Percentiles rank a stretch among this genome's conserved stretches.
Conservation (phyloP, 2,329 filamentous ascomycete genomes). For the Tolypocladium endophyticum region DNA sequence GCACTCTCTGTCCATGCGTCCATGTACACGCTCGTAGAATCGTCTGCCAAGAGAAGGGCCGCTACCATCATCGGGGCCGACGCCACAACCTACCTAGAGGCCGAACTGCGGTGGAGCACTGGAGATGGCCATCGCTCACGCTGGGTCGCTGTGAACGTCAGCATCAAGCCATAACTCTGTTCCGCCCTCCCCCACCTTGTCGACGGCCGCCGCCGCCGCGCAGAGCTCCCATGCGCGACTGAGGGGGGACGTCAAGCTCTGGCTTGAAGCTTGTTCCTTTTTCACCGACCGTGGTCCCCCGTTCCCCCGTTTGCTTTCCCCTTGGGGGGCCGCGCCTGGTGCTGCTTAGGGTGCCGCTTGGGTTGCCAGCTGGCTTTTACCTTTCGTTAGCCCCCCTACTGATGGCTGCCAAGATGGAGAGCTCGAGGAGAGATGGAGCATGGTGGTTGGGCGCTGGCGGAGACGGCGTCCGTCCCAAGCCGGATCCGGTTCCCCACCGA, state of each 20-base stretch:
- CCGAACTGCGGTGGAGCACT: neutral
- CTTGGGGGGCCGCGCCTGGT: neutral
- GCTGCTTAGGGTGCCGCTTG: neutral
- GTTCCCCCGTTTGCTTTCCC: neutral
- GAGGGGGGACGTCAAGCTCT: neutral
- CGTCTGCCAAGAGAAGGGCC: neutral
- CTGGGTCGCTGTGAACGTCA: neutral
- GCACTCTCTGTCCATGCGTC: too few species aligned
- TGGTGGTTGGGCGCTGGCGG: constrained; percentile 5
- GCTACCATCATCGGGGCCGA: neutral
- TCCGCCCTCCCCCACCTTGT: neutral
- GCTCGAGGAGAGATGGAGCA: neutral
- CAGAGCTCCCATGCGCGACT: neutral
- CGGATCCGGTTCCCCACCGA: constrained; percentile 23
- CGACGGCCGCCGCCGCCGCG: neutral
- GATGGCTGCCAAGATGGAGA: neutral
- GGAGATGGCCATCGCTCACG: neutral
- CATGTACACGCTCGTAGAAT: too few species aligned
- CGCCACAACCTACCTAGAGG: neutral
- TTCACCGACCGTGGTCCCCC: neutral
- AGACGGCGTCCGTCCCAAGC: constrained; percentile 8
- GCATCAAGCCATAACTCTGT: neutral
- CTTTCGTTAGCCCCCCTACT: constrained; percentile 2
- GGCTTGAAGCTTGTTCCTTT: neutral
- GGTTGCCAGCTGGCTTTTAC: constrained; percentile 2